Percentiles rank a stretch among this genome's conserved stretches.
phyloP scores from a whole-genome alignment of 2,329 filamentous ascomycete species.

The Xylariaceae sp. region DNA sequence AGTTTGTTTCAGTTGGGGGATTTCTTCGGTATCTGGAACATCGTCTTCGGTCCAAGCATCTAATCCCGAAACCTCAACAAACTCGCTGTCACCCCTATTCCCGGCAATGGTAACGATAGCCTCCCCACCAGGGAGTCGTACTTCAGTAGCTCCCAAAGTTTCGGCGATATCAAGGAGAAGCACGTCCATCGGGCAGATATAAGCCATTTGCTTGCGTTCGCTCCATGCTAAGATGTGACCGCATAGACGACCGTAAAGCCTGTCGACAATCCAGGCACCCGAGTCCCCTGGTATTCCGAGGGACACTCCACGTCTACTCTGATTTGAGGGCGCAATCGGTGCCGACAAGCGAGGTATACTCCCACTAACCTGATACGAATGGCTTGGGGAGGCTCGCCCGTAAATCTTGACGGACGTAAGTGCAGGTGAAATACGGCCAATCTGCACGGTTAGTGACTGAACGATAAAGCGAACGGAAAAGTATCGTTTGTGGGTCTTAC shows the following conservation, averaged over 20 bases:
- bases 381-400: constrained; percentile 79
- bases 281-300: constrained; percentile 84
- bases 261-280: constrained; percentile 90
- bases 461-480: not conserved
- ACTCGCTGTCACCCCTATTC: constrained; percentile 38
- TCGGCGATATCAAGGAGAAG: constrained; percentile 83
- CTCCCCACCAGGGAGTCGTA: constrained; percentile 72
- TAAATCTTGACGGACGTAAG: constrained; percentile 88
- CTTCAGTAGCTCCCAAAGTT: constrained; percentile 71
- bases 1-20: constrained; percentile 8
- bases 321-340: constrained; percentile 20
- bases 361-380: constrained; percentile 67
- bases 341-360: constrained; percentile 33
- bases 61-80: constrained; percentile 36
- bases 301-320: constrained; percentile 39
- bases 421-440: constrained; percentile 75
- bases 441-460: constrained; percentile 47
- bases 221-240: constrained; percentile 93
- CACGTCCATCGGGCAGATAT: constrained; percentile 95
- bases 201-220: constrained; percentile 78
- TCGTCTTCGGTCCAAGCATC: constrained; percentile 36
- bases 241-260: constrained; percentile 77
- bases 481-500: constrained; percentile 23
- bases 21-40: constrained; percentile 21
- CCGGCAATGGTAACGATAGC: constrained; percentile 44